Evolutionary conservation across 441 rosid genomes (phyloP).

Genomic region (Melastoma candidum): DNA sequence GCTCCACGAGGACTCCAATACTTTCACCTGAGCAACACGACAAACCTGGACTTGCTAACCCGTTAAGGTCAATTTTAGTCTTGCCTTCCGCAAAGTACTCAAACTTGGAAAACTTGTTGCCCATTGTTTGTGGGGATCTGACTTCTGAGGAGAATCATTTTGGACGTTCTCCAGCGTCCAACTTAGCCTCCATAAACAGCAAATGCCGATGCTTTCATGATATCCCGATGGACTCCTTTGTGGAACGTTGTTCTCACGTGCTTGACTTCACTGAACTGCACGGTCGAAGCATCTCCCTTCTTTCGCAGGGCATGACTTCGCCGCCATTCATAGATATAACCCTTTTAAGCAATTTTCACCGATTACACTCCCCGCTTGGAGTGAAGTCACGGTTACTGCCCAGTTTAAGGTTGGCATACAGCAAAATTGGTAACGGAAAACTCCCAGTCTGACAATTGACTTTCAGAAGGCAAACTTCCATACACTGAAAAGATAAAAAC

Average conservation of each 20-base stretch:
- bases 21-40: conserved; percentile 76
- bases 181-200: conserved; percentile 72
- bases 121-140: conserved; percentile 73
- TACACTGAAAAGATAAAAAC: conserved; percentile 44
- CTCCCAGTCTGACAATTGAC: conserved; percentile 91
- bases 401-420: too few relatives aligned
- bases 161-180: conserved; percentile 81
- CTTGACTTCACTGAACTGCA: conserved; percentile 70
- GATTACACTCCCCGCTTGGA: too few relatives aligned
- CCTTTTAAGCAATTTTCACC: too few relatives aligned
- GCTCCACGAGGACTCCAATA: conserved; percentile 82
- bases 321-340: too few relatives aligned
- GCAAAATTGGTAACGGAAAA: conserved; percentile 15
- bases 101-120: conserved; percentile 85
- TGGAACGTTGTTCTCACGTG: conserved; percentile 74
- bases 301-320: conserved; percentile 93
- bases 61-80: conserved; percentile 76
- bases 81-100: conserved; percentile 75
- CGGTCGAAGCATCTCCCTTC: conserved; percentile 93
- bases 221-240: conserved; percentile 83
- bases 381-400: too few relatives aligned
- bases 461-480: conserved; percentile 77
- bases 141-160: conserved; percentile 63
- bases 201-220: conserved; percentile 77
- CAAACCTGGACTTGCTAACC: conserved; percentile 77